Base-by-base conservation (phyloP, 2,329 filamentous ascomycete species). In the Ophiostoma sp. region DNA sequence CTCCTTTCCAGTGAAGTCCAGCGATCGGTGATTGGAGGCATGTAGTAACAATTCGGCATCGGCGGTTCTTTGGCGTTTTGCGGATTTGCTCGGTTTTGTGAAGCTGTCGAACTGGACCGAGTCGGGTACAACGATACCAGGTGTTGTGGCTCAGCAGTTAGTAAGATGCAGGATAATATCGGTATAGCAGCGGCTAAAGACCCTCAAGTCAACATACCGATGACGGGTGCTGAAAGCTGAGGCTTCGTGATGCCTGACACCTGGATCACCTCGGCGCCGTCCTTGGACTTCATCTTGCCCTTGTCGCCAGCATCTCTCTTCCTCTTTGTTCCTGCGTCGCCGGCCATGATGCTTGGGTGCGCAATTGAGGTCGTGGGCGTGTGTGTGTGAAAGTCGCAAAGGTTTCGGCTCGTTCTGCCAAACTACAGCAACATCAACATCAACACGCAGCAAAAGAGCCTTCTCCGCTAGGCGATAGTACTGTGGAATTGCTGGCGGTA, bases 1-100 rank as follows among this genome's bases (percentile, higher is more conserved):
- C 74, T 88, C 85, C 69, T 82, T 81, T 41, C 80, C 86, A 5
- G 81, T 87, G 73, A 87, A 89, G 73, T 88, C 84, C 52, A 89
- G 75, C 55, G 81, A 85, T 42, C 77, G 81, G 75, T 89, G 85
- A 63, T 79, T 79, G 4, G 81, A 81, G 8, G 86, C 87, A 74
- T 88, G 84, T 60, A 89, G 78, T 0, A 88, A 74, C 12, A 89
- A 78, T 73, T 85, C 84, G 67, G 80, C 75, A 18, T 73, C 77
- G 70, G 74, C 71, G 62, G 72, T 72, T 68, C 74, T 74, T 66
- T 73, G 70, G 58, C 72, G 73, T 70, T 76, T 78, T 40, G 73
- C 68, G 40, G 68, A 52, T 55, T 65, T 67, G 3, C 73, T 73
- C n/a, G 78, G 75, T 68, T 79, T 77, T 71, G 79, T 77, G 73